phyloP scores from a whole-genome alignment of 768 basidiomycete genomes.

The Psilocybe azurescens region DNA sequence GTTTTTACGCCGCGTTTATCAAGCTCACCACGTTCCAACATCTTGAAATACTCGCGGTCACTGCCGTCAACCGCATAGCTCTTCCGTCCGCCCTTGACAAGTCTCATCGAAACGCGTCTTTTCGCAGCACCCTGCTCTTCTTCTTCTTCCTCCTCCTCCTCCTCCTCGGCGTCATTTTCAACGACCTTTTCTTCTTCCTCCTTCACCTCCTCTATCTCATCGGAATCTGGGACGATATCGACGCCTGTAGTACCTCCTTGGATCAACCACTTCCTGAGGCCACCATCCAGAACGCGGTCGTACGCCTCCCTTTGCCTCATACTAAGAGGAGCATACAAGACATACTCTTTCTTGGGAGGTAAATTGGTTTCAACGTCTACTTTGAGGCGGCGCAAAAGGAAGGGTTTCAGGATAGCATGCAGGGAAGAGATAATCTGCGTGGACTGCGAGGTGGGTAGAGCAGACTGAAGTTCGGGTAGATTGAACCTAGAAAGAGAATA shows the following conservation, averaged over 20 bases:
- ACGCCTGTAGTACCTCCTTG: constrained; percentile 36
- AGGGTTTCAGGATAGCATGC: constrained; percentile 93
- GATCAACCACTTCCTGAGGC: constrained; percentile 67
- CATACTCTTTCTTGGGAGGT: constrained; percentile 94
- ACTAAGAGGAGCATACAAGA: constrained; percentile 90
- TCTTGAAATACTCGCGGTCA: constrained; percentile 71
- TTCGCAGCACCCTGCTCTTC: constrained; percentile 30
- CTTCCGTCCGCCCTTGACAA: constrained; percentile 41
- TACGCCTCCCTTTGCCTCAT: constrained; percentile 85
- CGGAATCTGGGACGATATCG: constrained; percentile 16
- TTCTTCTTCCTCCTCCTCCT: constrained; percentile 17
- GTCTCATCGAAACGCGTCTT: constrained; percentile 34
- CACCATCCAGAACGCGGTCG: constrained; percentile 75
- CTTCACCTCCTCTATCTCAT: constrained; percentile 11
- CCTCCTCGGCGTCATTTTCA: constrained; percentile 32
- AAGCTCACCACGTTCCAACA: constrained; percentile 55
- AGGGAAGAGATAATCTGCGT: constrained; percentile 76
- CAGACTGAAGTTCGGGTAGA: constrained; percentile 64
- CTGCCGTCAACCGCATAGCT: constrained; percentile 62
- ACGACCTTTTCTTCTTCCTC: constrained; percentile 21
- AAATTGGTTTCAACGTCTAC: constrained; percentile 80
- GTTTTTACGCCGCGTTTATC: constrained; percentile 40
- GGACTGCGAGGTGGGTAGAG: constrained; percentile 62
- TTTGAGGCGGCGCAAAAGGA: constrained; percentile 91
- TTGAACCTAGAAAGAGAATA: constrained; percentile 58